A percentile compares a stretch with the other conserved stretches of the same genome.
Evolutionary conservation across 768 basidiomycete genomes (phyloP).

Genomic region (Leucosporidium scottii): DNA sequence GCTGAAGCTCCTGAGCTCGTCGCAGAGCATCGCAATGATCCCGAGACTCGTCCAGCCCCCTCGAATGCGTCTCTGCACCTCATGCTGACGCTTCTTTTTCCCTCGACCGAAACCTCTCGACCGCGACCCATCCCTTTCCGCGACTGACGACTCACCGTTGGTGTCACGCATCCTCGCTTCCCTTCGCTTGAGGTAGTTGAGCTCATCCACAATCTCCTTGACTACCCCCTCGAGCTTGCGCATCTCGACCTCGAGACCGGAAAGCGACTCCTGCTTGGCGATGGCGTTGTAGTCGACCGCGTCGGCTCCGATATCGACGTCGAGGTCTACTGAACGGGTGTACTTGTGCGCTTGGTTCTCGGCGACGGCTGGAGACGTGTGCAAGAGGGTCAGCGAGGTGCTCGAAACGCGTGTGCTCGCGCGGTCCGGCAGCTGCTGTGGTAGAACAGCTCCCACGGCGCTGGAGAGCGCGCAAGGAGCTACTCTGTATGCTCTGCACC

Average conservation of each 20-base stretch:
- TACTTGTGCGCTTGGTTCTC: conserved; percentile 50
- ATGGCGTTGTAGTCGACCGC: conserved; percentile 99
- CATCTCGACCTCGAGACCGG: conserved; percentile 95
- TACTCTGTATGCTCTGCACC: not conserved
- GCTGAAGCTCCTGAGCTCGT: too few species aligned
- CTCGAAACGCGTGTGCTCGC: not conserved
- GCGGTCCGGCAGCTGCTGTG: too few species aligned
- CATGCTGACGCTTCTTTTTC: too few species aligned
- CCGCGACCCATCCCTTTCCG: not conserved
- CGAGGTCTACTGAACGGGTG: conserved; percentile 73
- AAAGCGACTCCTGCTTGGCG: conserved; percentile 94
- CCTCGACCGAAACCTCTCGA: not conserved
- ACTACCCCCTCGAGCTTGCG: conserved; percentile 90
- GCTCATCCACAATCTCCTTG: conserved; percentile 88
- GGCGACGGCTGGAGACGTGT: conserved; percentile 47
- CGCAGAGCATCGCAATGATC: too few species aligned
- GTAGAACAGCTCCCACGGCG: too few species aligned
- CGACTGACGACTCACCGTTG: conserved; percentile 54
- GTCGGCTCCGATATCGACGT: conserved; percentile 96
- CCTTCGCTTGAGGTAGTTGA: conserved; percentile 81
- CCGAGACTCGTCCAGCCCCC: too few species aligned
- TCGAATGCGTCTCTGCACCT: not conserved
- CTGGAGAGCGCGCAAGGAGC: too few species aligned
- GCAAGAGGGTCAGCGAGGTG: not conserved
- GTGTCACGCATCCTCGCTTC: conserved; percentile 82